Percentiles rank a stretch among this genome's conserved stretches.
phyloP scores from a whole-genome alignment of 78 protist species.

The Dictyostelium capitatum region DNA sequence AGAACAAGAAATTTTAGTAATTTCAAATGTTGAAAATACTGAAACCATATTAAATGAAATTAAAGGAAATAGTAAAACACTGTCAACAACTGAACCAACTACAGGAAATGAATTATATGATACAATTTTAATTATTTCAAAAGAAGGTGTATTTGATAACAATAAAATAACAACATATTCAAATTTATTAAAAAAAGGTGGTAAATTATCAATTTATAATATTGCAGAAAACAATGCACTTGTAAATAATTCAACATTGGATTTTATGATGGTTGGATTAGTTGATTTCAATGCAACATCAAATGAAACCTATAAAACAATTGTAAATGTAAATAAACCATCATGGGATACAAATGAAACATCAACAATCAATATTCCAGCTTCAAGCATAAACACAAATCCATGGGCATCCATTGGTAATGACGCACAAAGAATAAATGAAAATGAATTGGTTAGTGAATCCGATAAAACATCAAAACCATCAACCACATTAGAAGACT shows the following conservation, averaged over 20 bases:
- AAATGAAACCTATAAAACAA: background rate
- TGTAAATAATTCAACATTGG: background rate
- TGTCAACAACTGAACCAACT: background rate
- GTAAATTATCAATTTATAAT: slow-evolving; percentile 22
- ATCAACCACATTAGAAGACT: slow-evolving; percentile 66
- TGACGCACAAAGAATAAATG: slow-evolving; percentile 21
- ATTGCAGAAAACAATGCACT: background rate
- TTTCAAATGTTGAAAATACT: slow-evolving; percentile 9
- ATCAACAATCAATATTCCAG: slow-evolving; percentile 1
- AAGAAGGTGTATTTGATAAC: too few species aligned
- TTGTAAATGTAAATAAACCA: slow-evolving; percentile 11
- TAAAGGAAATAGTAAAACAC: background rate
- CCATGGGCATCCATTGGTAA: slow-evolving; percentile 33
- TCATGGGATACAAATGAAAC: slow-evolving; percentile 45
- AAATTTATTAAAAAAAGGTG: slow-evolving; percentile 33
- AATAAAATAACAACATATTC: background rate
- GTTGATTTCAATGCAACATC: slow-evolving; percentile 9
- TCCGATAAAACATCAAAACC: slow-evolving; percentile 64
- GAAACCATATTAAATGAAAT: background rate
- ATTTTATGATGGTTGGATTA: slow-evolving; percentile 31
- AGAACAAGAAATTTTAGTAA: slow-evolving; percentile 10
- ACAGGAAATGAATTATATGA: background rate
- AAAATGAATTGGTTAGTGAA: slow-evolving; percentile 52
- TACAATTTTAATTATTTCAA: background rate
- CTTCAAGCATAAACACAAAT: background rate